Evolutionary conservation across 768 basidiomycete genomes (phyloP).

Genomic region (Auricularia sp.): DNA sequence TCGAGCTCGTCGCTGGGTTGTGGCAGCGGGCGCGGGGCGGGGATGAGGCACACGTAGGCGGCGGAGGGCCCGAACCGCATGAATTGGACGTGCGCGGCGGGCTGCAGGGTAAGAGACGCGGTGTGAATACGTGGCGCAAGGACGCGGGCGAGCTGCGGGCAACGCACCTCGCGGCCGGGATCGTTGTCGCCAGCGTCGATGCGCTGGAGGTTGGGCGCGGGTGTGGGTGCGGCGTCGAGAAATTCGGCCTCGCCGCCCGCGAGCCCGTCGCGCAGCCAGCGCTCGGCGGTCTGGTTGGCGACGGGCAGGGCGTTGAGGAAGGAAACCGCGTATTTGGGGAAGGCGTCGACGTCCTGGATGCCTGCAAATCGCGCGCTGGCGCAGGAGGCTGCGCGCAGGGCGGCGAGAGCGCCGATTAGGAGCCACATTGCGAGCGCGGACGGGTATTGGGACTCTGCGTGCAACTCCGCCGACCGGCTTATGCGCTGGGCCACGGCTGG

Average conservation of each 20-base stretch:
- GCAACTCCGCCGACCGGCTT: neutral
- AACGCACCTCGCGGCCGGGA: slow-evolving; percentile 3
- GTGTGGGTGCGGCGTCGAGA: slow-evolving; percentile 41
- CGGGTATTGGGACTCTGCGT: neutral
- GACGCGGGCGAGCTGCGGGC: too few relatives aligned
- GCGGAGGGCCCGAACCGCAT: slow-evolving; percentile 63
- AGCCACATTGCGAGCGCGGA: neutral
- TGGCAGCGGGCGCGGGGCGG: slow-evolving; percentile 38
- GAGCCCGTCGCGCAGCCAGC: slow-evolving; percentile 65
- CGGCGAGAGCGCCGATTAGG: slow-evolving; percentile 10
- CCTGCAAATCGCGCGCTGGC: slow-evolving; percentile 31
- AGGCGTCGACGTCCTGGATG: slow-evolving; percentile 69
- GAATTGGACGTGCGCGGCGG: slow-evolving; percentile 9
- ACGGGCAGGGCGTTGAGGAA: slow-evolving; percentile 76
- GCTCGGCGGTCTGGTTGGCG: slow-evolving; percentile 57
- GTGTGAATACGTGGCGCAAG: neutral
- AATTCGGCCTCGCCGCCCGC: slow-evolving; percentile 70
- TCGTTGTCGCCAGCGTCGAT: slow-evolving; percentile 47
- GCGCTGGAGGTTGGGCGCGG: slow-evolving; percentile 36
- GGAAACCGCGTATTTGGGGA: slow-evolving; percentile 69
- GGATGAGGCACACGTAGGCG: slow-evolving; percentile 72
- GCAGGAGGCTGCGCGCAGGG: neutral
- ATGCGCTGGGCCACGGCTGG: neutral
- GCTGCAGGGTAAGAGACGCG: slow-evolving; percentile 39
- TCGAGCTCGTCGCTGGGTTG: slow-evolving; percentile 42